These are phyloP conservation scores for Groenewaldozyma sp. DNA, from an alignment of 1,139 yeast genomes.

Conservation along the genomic window DNA sequence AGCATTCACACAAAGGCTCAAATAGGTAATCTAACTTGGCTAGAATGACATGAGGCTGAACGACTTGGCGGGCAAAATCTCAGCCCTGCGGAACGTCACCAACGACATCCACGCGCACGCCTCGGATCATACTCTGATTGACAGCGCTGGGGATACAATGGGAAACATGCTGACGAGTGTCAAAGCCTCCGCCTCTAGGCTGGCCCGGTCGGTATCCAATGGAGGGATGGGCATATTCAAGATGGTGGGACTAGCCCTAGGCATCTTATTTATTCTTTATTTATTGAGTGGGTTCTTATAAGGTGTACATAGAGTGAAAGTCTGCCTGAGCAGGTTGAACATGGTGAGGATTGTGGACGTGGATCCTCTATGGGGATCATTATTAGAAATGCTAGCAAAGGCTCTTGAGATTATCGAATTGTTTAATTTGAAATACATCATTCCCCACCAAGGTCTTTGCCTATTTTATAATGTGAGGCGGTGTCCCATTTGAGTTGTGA, in stretches of 20 bases:
- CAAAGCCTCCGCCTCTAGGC: conserved; percentile 55
- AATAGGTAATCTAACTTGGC: too few species aligned
- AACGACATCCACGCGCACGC: conserved; percentile 57
- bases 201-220: conserved; percentile 45
- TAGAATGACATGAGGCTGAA: conserved; percentile 54
- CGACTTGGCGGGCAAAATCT: conserved; percentile 50
- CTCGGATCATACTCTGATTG: conserved; percentile 47
- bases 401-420: too few species aligned
- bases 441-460: conserved; percentile 55
- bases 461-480: conserved; percentile 82
- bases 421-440: too few species aligned
- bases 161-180: conserved; percentile 51
- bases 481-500: conserved; percentile 93
- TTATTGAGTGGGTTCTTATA: conserved; percentile 49
- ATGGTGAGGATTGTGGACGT: too few species aligned
- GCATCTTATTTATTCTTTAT: conserved; percentile 58
- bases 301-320: conserved; percentile 7
- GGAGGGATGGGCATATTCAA: conserved; percentile 51
- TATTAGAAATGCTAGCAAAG: too few species aligned
- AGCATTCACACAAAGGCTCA: neutral
- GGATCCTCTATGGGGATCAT: too few species aligned
- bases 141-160: conserved; percentile 41
- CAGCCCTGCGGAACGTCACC: conserved; percentile 52
- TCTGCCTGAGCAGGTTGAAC: too few species aligned
- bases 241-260: conserved; percentile 49